These are phyloP conservation scores for Fonsecaea erecta DNA, from an alignment of 2,329 filamentous ascomycete species.

Conservation along the genomic window DNA sequence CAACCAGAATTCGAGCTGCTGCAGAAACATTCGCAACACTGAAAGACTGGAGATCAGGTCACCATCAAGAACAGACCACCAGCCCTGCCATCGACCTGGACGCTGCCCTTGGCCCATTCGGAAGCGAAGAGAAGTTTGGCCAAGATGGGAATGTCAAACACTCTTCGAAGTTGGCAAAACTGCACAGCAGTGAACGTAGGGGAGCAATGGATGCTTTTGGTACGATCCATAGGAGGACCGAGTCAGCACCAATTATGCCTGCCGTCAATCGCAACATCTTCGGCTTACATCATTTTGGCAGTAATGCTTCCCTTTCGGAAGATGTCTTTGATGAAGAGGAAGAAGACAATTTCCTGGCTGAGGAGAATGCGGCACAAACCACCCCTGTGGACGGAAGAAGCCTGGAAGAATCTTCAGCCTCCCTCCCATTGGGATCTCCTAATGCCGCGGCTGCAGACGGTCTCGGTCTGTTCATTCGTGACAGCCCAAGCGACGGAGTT, in stretches of 20 bases:
- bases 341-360: conserved; percentile 54
- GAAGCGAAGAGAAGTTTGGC: conserved; percentile 62
- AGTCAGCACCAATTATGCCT: conserved; percentile 56
- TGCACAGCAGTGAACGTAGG: conserved; percentile 58
- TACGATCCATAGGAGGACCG: conserved; percentile 50
- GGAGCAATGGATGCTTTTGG: conserved; percentile 42
- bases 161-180: conserved; percentile 48
- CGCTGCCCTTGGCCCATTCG: conserved; percentile 89
- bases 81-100: conserved; percentile 91
- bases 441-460: conserved; percentile 32
- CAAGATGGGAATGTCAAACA: conserved; percentile 36
- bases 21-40: conserved; percentile 5
- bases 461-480: conserved; percentile 31
- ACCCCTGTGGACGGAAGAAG: neutral
- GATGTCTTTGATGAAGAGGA: conserved; percentile 59
- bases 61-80: conserved; percentile 64
- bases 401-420: neutral
- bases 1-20: conserved; percentile 24
- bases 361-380: conserved; percentile 21
- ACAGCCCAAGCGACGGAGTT: conserved; percentile 29
- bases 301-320: conserved; percentile 46
- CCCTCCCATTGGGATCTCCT: conserved; percentile 24
- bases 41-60: conserved; percentile 4
- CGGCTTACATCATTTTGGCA: conserved; percentile 45
- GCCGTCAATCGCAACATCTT: conserved; percentile 52